Evolutionary conservation across 208 protist genomes (phyloP).

Genomic region (Lotmaria passim): DNA sequence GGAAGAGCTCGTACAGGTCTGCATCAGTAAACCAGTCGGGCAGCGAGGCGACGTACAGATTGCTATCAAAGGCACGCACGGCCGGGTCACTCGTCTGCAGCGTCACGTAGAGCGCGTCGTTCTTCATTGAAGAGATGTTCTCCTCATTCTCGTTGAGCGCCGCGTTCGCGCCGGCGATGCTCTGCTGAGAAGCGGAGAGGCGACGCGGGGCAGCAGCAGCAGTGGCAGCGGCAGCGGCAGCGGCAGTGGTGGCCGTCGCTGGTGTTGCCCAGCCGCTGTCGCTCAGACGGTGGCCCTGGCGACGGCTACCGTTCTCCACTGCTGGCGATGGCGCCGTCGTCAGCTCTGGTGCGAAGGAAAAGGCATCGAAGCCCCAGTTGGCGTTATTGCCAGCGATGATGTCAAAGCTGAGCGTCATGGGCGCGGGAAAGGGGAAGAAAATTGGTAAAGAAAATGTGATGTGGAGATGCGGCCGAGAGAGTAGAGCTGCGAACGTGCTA

Average conservation of each 20-base stretch:
- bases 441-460: slow-evolving; percentile 4
- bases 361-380: slow-evolving; percentile 36
- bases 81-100: slow-evolving; percentile 26
- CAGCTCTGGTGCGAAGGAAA: slow-evolving; percentile 19
- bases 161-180: not conserved
- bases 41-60: slow-evolving; percentile 75
- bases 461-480: too few relatives aligned
- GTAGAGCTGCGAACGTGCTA: too few relatives aligned
- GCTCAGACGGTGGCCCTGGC: not conserved
- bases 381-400: slow-evolving; percentile 34
- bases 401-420: slow-evolving; percentile 40
- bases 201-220: slow-evolving; percentile 9
- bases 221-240: not conserved
- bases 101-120: slow-evolving; percentile 23
- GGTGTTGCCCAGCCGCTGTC: not conserved
- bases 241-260: not conserved
- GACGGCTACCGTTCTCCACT: not conserved
- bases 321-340: not conserved
- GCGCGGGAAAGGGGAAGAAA: not conserved
- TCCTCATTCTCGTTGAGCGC: slow-evolving; percentile 16
- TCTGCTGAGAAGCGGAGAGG: slow-evolving; percentile 13
- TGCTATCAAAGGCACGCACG: slow-evolving; percentile 44
- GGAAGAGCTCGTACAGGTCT: slow-evolving; percentile 55
- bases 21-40: slow-evolving; percentile 62
- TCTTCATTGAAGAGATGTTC: slow-evolving; percentile 37